Conservation (phyloP, 2,329 filamentous ascomycete genomes). For the Penicillium sp. region DNA sequence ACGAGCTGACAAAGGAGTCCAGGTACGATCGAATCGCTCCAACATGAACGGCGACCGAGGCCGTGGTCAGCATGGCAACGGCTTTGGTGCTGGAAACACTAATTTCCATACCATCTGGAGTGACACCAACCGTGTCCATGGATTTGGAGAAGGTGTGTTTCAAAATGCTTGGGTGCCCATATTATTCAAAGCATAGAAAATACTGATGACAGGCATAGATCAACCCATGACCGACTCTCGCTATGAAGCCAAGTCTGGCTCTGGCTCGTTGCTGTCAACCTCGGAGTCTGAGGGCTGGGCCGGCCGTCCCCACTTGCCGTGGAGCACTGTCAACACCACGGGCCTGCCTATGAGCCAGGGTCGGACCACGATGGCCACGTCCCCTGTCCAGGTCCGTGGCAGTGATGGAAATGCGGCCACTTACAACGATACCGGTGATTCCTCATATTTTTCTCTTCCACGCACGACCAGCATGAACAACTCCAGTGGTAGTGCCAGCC, state of each 20-base stretch:
- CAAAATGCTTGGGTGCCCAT: conserved; percentile 13
- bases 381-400: conserved; percentile 53
- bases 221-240: conserved; percentile 24
- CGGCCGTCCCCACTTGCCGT: conserved; percentile 49
- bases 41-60: conserved; percentile 31
- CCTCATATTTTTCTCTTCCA: conserved; percentile 44
- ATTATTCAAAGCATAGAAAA: not conserved
- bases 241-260: conserved; percentile 58
- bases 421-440: conserved; percentile 41
- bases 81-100: conserved; percentile 41
- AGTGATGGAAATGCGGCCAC: conserved; percentile 37
- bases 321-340: conserved; percentile 51
- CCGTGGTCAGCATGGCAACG: conserved; percentile 33
- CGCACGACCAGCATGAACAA: conserved; percentile 42
- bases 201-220: conserved; percentile 16
- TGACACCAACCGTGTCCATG: conserved; percentile 41
- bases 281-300: conserved; percentile 64
- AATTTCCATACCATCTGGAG: conserved; percentile 51
- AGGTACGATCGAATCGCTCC: conserved; percentile 33
- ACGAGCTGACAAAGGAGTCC: conserved; percentile 8
- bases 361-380: conserved; percentile 48
- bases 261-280: conserved; percentile 61
- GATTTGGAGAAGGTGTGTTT: conserved; percentile 39
- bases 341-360: conserved; percentile 41
- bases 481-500: conserved; percentile 16